These are phyloP conservation scores for Plasmodium knowlesi DNA, from an alignment of 169 alveolate species.

Conservation along the genomic window DNA sequence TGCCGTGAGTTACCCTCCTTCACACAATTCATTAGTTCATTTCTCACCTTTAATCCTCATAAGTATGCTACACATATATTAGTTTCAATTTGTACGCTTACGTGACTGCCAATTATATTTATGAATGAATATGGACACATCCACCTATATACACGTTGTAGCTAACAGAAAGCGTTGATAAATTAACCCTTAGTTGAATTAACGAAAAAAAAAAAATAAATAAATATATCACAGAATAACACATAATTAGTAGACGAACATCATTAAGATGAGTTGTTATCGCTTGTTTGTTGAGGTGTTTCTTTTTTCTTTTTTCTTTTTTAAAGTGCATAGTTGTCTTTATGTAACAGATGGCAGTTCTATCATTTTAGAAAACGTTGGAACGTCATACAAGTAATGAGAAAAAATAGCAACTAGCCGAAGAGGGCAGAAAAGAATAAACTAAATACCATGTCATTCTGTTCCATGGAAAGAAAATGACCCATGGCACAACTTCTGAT, in stretches of 20 bases:
- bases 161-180: not conserved
- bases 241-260: constrained; percentile 12
- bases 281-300: constrained; percentile 5
- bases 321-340: constrained; percentile 29
- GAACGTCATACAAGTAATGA: constrained; percentile 58
- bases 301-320: constrained; percentile 6
- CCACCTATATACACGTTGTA: not conserved
- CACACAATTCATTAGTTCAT: not conserved
- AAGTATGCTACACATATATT: not conserved
- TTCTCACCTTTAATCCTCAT: not conserved
- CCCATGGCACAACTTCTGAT: not conserved
- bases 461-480: not conserved
- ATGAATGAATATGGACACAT: not conserved
- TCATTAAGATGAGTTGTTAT: constrained; percentile 11
- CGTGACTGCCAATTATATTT: not conserved
- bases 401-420: not conserved
- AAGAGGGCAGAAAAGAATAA: not conserved
- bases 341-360: constrained; percentile 72
- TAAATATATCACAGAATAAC: not conserved
- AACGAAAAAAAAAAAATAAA: not conserved
- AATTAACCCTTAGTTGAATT: not conserved
- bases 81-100: not conserved
- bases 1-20: not conserved
- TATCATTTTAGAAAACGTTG: constrained; percentile 56
- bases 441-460: not conserved